Conservation (phyloP, 1,139 yeast genomes). For the Pichia sp. region DNA sequence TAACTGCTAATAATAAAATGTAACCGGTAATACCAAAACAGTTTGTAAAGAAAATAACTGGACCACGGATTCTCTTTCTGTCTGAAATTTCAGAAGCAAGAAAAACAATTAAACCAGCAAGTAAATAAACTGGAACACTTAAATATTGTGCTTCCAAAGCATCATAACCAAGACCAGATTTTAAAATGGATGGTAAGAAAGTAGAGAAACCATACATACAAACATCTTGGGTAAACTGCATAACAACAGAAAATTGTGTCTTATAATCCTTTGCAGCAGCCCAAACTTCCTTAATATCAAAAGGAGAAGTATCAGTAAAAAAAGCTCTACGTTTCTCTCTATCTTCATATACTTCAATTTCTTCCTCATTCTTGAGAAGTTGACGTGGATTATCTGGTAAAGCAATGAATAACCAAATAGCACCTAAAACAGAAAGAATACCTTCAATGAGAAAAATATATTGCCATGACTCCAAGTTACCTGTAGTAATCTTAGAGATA, state of each 20-base stretch:
- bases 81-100: constrained; percentile 10
- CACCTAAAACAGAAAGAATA: constrained; percentile 1
- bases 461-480: constrained; percentile 5
- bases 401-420: constrained; percentile 5
- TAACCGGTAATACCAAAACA: constrained; percentile 10
- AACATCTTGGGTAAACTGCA: constrained; percentile 10
- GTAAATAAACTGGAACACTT: constrained; percentile 8
- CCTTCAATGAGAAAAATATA: constrained; percentile 10
- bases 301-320: constrained; percentile 4
- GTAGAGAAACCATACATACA: constrained; percentile 12
- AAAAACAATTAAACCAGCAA: constrained; percentile 8
- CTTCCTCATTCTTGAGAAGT: constrained; percentile 7
- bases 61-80: constrained; percentile 6
- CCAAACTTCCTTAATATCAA: constrained; percentile 5
- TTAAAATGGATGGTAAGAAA: constrained; percentile 9
- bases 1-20: constrained; percentile 5
- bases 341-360: constrained; percentile 4
- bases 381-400: constrained; percentile 7
- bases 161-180: constrained; percentile 5
- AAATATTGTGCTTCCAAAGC: constrained; percentile 10
- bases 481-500: constrained; percentile 6
- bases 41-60: constrained; percentile 8
- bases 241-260: constrained; percentile 6
- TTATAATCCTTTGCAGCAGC: constrained; percentile 9
- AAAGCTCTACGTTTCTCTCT: constrained; percentile 8